phyloP scores from a whole-genome alignment of 768 basidiomycete genomes.

The Saitozyma sp. region DNA sequence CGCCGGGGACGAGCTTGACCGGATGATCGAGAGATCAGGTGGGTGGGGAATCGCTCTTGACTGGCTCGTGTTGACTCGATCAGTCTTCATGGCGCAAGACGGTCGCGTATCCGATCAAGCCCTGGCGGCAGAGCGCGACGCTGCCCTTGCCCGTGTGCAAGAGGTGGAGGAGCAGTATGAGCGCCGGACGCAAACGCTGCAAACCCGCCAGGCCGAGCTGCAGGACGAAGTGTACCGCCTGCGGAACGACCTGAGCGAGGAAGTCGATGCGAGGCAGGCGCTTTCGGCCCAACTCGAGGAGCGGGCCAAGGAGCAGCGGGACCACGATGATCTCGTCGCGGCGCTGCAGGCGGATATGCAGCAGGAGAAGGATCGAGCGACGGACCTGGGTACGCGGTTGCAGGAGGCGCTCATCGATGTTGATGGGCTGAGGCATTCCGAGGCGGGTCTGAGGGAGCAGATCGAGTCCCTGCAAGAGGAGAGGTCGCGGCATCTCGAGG shows the following conservation, averaged over 20 bases:
- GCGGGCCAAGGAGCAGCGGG: slow-evolving; percentile 23
- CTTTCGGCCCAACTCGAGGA: slow-evolving; percentile 32
- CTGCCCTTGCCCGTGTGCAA: slow-evolving; percentile 18
- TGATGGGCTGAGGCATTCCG: slow-evolving; percentile 57
- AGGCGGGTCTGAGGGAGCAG: slow-evolving; percentile 57
- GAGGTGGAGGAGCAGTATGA: slow-evolving; percentile 27
- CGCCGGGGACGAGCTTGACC: slow-evolving; percentile 77
- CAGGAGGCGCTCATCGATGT: slow-evolving; percentile 46
- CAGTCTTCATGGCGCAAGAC: background rate
- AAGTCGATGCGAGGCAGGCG: slow-evolving; percentile 39
- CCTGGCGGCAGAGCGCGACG: slow-evolving; percentile 59
- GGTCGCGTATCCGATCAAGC: background rate
- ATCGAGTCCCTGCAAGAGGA: slow-evolving; percentile 70
- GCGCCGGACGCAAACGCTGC: slow-evolving; percentile 17
- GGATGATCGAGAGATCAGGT: slow-evolving; percentile 82
- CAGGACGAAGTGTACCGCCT: slow-evolving; percentile 41
- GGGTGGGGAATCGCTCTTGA: slow-evolving; percentile 45
- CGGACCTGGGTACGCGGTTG: slow-evolving; percentile 43
- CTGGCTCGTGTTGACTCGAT: background rate
- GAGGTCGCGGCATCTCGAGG: slow-evolving; percentile 68
- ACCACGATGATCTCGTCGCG: slow-evolving; percentile 28
- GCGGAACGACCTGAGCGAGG: slow-evolving; percentile 38
- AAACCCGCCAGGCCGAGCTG: slow-evolving; percentile 34
- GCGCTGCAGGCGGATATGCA: slow-evolving; percentile 37
- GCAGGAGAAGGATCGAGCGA: slow-evolving; percentile 57